Evolutionary conservation across 2,329 filamentous ascomycete species (phyloP).

Genomic region (Colletotrichum neosansevieriae): DNA sequence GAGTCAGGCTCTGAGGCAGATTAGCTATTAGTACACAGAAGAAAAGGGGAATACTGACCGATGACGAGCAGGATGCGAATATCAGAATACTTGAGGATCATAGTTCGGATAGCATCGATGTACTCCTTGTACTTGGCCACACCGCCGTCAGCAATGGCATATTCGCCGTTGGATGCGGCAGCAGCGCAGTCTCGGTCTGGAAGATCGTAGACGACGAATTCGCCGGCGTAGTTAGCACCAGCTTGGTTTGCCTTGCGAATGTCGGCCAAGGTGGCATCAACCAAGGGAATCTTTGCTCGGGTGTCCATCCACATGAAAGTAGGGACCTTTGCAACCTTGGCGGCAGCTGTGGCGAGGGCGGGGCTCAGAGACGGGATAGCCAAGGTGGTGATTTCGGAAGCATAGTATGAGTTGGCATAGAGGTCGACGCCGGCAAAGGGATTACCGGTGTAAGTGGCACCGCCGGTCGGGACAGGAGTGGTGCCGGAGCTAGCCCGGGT

Average conservation of each 20-base stretch:
- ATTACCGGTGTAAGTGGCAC: conserved; percentile 64
- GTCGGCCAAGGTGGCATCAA: conserved; percentile 59
- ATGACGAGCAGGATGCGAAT: conserved; percentile 59
- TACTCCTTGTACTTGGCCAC: conserved; percentile 67
- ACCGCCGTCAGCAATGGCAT: conserved; percentile 62
- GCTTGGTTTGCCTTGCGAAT: conserved; percentile 54
- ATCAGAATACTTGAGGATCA: conserved; percentile 58
- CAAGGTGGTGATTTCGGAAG: conserved; percentile 64
- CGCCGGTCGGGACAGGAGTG: conserved; percentile 48
- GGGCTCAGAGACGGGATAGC: conserved; percentile 73
- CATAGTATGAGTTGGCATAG: conserved; percentile 68
- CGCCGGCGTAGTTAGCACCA: conserved; percentile 57
- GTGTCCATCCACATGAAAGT: conserved; percentile 68
- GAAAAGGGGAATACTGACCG: conserved; percentile 45
- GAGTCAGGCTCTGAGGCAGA: conserved; percentile 64
- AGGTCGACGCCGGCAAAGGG: conserved; percentile 62
- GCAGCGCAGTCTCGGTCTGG: conserved; percentile 70
- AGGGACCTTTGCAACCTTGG: conserved; percentile 64
- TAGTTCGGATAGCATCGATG: conserved; percentile 61
- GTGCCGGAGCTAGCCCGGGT: conserved; percentile 43
- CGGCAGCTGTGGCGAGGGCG: conserved; percentile 64
- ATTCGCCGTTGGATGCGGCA: conserved; percentile 68
- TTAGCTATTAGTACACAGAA: conserved; percentile 42
- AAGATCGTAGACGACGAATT: conserved; percentile 69
- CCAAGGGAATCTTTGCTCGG: conserved; percentile 60